Conservation (phyloP, 306 rosid species). For the Prunus kanzakura region DNA sequence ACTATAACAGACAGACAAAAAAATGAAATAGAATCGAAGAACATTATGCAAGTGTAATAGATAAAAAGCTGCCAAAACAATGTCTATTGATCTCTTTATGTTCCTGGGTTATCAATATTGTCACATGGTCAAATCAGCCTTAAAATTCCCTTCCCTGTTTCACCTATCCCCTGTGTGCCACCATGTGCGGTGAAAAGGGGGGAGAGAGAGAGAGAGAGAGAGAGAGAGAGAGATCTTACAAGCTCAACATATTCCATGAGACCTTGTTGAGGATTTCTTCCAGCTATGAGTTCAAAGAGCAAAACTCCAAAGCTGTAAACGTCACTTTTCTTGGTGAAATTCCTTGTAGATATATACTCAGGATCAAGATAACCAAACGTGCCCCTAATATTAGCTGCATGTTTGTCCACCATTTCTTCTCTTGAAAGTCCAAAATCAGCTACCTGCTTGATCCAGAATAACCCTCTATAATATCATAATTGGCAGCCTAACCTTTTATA, state of each 20-base stretch:
- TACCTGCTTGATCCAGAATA: slow-evolving; percentile 55
- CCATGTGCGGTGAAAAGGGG: not conserved
- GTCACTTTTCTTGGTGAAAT: slow-evolving; percentile 95
- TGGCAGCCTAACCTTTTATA: slow-evolving; percentile 3
- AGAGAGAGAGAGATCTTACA: slow-evolving; percentile 54
- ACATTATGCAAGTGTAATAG: not conserved
- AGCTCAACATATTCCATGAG: slow-evolving; percentile 95
- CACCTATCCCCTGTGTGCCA: not conserved
- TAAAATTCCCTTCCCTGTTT: not conserved
- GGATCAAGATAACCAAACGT: slow-evolving; percentile 97
- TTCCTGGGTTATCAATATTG: not conserved
- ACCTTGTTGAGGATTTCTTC: slow-evolving; percentile 96
- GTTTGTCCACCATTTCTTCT: slow-evolving; percentile 87
- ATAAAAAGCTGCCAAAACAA: not conserved
- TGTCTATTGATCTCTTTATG: not conserved
- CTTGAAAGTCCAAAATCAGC: slow-evolving; percentile 98
- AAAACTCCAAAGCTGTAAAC: slow-evolving; percentile 95
- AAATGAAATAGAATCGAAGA: no score
- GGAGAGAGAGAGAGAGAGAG: not conserved
- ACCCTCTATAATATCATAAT: slow-evolving; percentile 11
- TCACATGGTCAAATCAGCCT: not conserved
- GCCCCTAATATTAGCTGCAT: slow-evolving; percentile 74
- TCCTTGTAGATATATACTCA: slow-evolving; percentile 79
- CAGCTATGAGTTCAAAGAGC: slow-evolving; percentile 93
- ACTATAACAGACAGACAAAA: not conserved